Evolutionary conservation across 495 filamentous ascomycete species (phyloP).

Genomic region (Articulospora tetracladia): DNA sequence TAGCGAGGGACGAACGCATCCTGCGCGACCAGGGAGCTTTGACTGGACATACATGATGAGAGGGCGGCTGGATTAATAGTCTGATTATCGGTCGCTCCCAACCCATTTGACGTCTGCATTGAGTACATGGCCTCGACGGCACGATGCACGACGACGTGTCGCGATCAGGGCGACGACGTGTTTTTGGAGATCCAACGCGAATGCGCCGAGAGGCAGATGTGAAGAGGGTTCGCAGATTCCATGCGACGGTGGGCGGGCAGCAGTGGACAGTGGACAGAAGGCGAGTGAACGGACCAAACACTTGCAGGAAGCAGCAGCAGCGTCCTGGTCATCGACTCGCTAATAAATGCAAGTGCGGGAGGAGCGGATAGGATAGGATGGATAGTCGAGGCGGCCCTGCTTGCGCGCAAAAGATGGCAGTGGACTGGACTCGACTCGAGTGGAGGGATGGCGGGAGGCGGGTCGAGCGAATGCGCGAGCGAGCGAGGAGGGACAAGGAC

Average conservation of each 20-base stretch:
- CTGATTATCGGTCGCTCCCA: conserved; percentile 65
- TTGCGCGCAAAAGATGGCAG: too few species aligned
- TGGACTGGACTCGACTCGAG: too few species aligned
- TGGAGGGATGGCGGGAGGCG: too few species aligned
- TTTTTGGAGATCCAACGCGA: conserved; percentile 14
- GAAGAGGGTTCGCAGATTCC: conserved; percentile 1
- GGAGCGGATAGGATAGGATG: background rate
- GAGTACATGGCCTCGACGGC: conserved; percentile 51
- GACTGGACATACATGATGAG: conserved; percentile 30
- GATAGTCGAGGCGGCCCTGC: too few species aligned
- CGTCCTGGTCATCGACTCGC: background rate
- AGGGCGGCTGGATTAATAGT: conserved; percentile 76
- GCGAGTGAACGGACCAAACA: background rate
- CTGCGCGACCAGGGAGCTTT: background rate
- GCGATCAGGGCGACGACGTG: conserved; percentile 3
- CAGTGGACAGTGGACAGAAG: background rate
- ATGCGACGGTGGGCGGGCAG: background rate
- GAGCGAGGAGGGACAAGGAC: too few species aligned
- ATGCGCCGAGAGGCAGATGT: conserved; percentile 15
- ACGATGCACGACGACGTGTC: conserved; percentile 16
- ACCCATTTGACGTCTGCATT: conserved; percentile 48
- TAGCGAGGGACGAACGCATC: background rate
- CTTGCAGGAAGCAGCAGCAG: background rate
- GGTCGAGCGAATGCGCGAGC: too few species aligned
- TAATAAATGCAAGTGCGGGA: background rate